phyloP scores from a whole-genome alignment of 2,329 filamentous ascomycete genomes.

The Thielaviopsis musarum region DNA sequence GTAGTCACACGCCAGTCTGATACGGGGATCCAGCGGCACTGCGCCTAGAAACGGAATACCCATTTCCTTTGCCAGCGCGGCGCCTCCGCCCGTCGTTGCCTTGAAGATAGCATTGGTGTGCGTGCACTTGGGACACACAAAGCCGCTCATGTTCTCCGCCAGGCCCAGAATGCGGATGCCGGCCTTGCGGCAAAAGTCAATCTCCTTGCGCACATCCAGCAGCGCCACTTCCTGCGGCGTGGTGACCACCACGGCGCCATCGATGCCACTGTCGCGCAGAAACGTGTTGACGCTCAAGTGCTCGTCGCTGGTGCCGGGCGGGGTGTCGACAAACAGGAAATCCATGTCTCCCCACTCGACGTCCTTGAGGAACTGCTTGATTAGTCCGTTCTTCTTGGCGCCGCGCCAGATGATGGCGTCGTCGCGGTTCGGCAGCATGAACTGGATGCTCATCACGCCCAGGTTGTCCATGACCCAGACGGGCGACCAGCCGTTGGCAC shows the following conservation, averaged over 20 bases:
- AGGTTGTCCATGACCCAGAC: constrained; percentile 94
- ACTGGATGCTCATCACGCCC: constrained; percentile 93
- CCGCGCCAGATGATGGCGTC: constrained; percentile 96
- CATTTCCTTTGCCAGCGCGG: constrained; percentile 67
- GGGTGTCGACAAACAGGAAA: constrained; percentile 85
- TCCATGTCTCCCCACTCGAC: constrained; percentile 96
- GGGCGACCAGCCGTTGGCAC: constrained; percentile 75
- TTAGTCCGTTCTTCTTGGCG: constrained; percentile 95
- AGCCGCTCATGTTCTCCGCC: constrained; percentile 96
- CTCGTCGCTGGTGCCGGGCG: constrained; percentile 88
- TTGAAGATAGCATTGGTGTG: constrained; percentile 74
- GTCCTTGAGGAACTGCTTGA: constrained; percentile 96
- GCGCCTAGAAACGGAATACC: constrained; percentile 74
- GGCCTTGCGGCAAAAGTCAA: constrained; percentile 93
- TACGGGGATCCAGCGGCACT: constrained; percentile 81
- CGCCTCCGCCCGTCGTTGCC: constrained; percentile 77
- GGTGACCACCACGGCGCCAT: constrained; percentile 82
- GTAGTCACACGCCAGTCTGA: constrained; percentile 92
- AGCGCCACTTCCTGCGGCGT: constrained; percentile 90
- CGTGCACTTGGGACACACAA: constrained; percentile 85
- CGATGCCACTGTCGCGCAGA: constrained; percentile 77
- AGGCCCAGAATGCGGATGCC: constrained; percentile 76
- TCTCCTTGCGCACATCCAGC: constrained; percentile 88
- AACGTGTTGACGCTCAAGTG: constrained; percentile 88
- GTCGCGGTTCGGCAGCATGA: constrained; percentile 87